Percentiles rank a stretch among this genome's conserved stretches.
phyloP scores from a whole-genome alignment of 2,329 filamentous ascomycete species.

The Monilinia vaccinii-corymbosi region DNA sequence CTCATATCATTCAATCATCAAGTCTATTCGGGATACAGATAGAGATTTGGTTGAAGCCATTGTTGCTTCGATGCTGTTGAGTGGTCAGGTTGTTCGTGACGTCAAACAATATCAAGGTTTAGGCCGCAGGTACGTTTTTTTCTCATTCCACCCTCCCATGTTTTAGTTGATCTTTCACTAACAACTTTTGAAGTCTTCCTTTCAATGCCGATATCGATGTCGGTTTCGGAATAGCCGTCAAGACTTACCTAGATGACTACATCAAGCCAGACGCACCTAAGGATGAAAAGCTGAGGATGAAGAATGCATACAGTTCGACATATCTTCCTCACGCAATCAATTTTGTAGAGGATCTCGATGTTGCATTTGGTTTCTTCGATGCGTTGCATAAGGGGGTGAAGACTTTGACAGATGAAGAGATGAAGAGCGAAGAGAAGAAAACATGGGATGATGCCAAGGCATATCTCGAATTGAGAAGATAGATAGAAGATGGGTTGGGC shows the following conservation, averaged over 20 bases:
- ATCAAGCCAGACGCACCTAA: conserved; percentile 46
- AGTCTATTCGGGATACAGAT: conserved; percentile 67
- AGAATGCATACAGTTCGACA: conserved; percentile 39
- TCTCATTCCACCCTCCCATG: conserved; percentile 9
- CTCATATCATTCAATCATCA: conserved; percentile 75
- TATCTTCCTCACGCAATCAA: conserved; percentile 48
- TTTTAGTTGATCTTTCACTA: neutral
- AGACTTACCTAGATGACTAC: conserved; percentile 69
- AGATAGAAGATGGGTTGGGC: conserved; percentile 22
- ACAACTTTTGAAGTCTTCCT: conserved; percentile 39
- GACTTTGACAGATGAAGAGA: conserved; percentile 40
- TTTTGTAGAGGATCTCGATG: conserved; percentile 50
- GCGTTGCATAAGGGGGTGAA: conserved; percentile 50
- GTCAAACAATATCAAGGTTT: conserved; percentile 51
- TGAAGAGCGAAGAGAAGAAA: conserved; percentile 39
- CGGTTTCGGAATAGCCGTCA: conserved; percentile 68
- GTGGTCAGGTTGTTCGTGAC: conserved; percentile 68
- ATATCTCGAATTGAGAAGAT: conserved; percentile 36
- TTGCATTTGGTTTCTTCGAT: conserved; percentile 48
- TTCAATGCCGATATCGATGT: conserved; percentile 64
- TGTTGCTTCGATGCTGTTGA: conserved; percentile 69
- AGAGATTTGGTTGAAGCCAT: conserved; percentile 80
- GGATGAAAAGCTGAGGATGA: conserved; percentile 37
- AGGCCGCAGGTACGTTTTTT: conserved; percentile 54
- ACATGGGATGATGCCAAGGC: conserved; percentile 47